A percentile compares a stretch with the other conserved stretches of the same genome.
Evolutionary conservation across 805 yeast genomes (phyloP).

Genomic region (Candida chilensis): DNA sequence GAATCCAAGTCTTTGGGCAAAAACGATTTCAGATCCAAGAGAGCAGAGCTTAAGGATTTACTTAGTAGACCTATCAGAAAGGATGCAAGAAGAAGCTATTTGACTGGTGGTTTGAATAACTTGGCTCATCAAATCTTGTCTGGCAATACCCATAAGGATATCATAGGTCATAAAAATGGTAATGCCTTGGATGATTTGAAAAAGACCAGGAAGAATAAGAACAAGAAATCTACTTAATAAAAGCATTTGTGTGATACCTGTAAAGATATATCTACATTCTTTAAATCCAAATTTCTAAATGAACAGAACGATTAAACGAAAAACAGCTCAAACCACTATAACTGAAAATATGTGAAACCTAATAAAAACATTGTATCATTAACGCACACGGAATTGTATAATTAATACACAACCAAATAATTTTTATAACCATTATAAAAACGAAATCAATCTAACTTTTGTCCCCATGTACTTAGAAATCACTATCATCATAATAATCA

Average conservation of each 20-base stretch:
- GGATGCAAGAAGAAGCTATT: constrained; percentile 58
- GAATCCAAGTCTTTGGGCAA: constrained; percentile 32
- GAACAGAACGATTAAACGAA: neutral
- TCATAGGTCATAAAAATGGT: constrained; percentile 61
- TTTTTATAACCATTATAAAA: no score
- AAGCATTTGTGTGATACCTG: neutral
- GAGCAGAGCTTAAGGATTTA: constrained; percentile 43
- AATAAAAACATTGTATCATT: neutral
- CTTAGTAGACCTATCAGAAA: constrained; percentile 49
- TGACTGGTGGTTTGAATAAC: constrained; percentile 72
- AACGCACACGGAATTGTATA: no score
- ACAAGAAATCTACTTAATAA: neutral
- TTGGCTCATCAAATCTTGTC: constrained; percentile 69
- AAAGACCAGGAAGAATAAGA: constrained; percentile 1
- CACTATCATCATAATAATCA: constrained; percentile 76
- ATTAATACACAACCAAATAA: no score
- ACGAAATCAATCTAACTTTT: no score
- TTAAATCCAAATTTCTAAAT: neutral
- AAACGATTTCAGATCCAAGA: constrained; percentile 34
- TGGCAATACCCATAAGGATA: constrained; percentile 46
- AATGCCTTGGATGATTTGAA: constrained; percentile 58
- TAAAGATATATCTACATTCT: neutral
- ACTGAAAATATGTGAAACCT: no score
- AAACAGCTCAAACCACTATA: neutral
- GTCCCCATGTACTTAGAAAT: no score